phyloP scores from a whole-genome alignment of 2,329 filamentous ascomycete species.

The Blumeria graminis region DNA sequence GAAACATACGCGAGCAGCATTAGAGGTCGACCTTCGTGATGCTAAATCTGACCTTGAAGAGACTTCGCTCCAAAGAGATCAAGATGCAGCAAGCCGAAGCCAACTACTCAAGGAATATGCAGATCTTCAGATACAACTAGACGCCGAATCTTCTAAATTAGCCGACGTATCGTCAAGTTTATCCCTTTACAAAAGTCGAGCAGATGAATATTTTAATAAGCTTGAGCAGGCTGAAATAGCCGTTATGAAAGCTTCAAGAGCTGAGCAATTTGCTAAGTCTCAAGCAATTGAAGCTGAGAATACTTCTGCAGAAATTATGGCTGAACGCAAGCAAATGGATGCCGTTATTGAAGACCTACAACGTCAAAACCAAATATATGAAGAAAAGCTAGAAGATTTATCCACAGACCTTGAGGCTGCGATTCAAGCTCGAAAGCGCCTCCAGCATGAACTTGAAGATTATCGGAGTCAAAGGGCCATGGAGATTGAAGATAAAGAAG shows the following conservation, averaged over 20 bases:
- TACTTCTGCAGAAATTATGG: conserved; percentile 69
- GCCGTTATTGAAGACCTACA: conserved; percentile 70
- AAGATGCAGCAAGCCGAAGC: conserved; percentile 66
- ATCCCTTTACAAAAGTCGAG: conserved; percentile 69
- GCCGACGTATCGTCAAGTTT: conserved; percentile 67
- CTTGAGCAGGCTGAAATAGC: conserved; percentile 92
- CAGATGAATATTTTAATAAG: conserved; percentile 92
- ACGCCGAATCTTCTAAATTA: conserved; percentile 67
- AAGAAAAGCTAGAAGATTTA: conserved; percentile 77
- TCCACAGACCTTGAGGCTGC: conserved; percentile 72
- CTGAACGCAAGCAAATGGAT: conserved; percentile 80
- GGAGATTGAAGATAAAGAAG: conserved; percentile 91
- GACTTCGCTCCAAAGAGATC: conserved; percentile 51
- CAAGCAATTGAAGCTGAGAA: conserved; percentile 84
- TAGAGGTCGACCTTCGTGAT: conserved; percentile 77
- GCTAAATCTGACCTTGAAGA: conserved; percentile 64
- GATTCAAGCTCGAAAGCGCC: conserved; percentile 70
- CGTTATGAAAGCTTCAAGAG: conserved; percentile 72
- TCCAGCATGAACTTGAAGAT: conserved; percentile 93
- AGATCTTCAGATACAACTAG: conserved; percentile 78
- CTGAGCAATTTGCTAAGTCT: conserved; percentile 80
- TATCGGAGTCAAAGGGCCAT: conserved; percentile 87
- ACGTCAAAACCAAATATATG: conserved; percentile 66
- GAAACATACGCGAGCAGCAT: conserved; percentile 51
- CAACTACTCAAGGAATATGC: conserved; percentile 82